phyloP scores from a whole-genome alignment of 768 basidiomycete genomes.

The Rhizopogon vinicolor region DNA sequence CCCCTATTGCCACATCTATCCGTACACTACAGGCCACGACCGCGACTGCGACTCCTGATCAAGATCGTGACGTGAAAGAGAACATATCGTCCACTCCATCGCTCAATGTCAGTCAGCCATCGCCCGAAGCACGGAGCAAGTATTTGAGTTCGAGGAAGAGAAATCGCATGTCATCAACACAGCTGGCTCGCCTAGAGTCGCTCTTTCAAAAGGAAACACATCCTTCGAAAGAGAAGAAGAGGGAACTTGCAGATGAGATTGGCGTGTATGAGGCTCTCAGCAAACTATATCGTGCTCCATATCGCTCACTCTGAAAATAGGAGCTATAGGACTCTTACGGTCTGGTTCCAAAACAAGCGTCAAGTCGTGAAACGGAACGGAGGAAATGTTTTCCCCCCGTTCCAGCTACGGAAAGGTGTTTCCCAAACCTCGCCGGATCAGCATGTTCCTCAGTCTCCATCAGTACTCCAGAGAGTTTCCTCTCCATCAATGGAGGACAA shows the following conservation, averaged over 20 bases:
- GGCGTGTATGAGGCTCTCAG: slow-evolving; percentile 19
- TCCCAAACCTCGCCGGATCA: not conserved
- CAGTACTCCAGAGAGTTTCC: slow-evolving; percentile 23
- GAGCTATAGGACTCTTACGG: slow-evolving; percentile 47
- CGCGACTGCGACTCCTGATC: not conserved
- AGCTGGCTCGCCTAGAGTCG: slow-evolving; percentile 23
- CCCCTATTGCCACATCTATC: slow-evolving; percentile 19
- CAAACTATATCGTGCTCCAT: not conserved
- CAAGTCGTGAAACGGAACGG: slow-evolving; percentile 40
- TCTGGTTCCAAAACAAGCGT: slow-evolving; percentile 83
- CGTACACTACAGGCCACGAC: slow-evolving; percentile 15
- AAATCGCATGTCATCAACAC: slow-evolving; percentile 31
- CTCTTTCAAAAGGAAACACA: slow-evolving; percentile 24
- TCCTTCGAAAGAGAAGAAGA: slow-evolving; percentile 25
- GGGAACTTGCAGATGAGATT: slow-evolving; percentile 21
- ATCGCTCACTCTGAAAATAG: slow-evolving; percentile 13
- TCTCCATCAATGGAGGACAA: slow-evolving; percentile 17
- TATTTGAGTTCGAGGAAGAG: slow-evolving; percentile 16
- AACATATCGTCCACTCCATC: slow-evolving; percentile 1
- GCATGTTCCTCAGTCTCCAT: slow-evolving; percentile 6
- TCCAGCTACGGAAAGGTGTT: not conserved
- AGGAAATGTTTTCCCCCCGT: not conserved
- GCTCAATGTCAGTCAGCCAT: not conserved
- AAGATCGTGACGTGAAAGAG: slow-evolving; percentile 10
- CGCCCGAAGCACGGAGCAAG: not conserved